phyloP scores from a whole-genome alignment of 2,329 filamentous ascomycete species.

The Xylaria sp. region DNA sequence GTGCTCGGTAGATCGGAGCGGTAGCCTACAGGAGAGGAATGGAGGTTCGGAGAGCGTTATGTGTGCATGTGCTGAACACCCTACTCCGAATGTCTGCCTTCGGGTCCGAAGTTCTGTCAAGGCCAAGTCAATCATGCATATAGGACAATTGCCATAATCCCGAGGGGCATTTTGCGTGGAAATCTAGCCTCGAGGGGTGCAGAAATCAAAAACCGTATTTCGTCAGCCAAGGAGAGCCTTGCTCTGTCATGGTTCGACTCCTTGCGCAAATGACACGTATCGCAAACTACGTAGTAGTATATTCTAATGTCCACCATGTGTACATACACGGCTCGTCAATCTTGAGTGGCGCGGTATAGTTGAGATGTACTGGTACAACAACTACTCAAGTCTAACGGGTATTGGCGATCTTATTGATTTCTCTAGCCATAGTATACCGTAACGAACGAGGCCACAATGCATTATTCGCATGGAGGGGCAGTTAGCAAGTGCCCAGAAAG shows the following conservation, averaged over 20 bases:
- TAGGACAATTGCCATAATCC: background rate
- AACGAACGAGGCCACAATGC: slow-evolving; percentile 22
- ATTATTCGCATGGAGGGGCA: slow-evolving; percentile 29
- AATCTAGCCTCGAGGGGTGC: slow-evolving; percentile 11
- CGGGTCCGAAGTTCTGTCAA: slow-evolving; percentile 16
- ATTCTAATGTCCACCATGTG: slow-evolving; percentile 15
- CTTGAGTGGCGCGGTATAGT: slow-evolving; percentile 7
- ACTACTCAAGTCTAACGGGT: background rate
- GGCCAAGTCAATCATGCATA: slow-evolving; percentile 2
- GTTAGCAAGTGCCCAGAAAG: slow-evolving; percentile 8
- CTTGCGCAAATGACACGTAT: slow-evolving; percentile 9
- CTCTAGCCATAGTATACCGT: background rate
- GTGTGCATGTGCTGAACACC: background rate
- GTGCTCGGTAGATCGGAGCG: slow-evolving; percentile 27
- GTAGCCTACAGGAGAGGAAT: slow-evolving; percentile 11
- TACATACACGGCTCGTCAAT: slow-evolving; percentile 19
- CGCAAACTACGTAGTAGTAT: slow-evolving; percentile 11
- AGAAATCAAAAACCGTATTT: slow-evolving; percentile 8
- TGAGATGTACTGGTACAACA: slow-evolving; percentile 28
- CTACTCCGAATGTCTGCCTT: background rate
- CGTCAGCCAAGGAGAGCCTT: slow-evolving; percentile 16
- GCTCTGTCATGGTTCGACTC: slow-evolving; percentile 10
- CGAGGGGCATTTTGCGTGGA: background rate
- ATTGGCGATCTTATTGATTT: slow-evolving; percentile 25
- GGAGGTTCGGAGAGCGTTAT: slow-evolving; percentile 23